Conservation (phyloP, 2,329 filamentous ascomycete genomes). For the Madurella fahalii region DNA sequence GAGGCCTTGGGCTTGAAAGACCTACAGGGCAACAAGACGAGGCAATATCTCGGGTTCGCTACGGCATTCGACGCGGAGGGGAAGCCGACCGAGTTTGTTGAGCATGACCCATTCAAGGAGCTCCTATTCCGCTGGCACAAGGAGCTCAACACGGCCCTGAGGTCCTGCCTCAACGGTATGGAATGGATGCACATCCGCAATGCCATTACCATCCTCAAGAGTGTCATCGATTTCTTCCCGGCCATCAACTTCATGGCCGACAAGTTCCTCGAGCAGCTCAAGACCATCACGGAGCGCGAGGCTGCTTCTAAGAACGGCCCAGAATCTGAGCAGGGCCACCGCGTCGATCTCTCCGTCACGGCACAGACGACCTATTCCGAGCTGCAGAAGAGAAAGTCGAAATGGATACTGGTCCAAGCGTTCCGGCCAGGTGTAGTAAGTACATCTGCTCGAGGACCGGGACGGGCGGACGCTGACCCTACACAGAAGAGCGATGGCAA, state of each 20-base stretch:
- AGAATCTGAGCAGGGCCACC: slow-evolving; percentile 48
- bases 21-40: slow-evolving; percentile 38
- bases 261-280: slow-evolving; percentile 59
- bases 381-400: slow-evolving; percentile 60
- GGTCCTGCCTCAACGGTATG: slow-evolving; percentile 71
- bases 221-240: slow-evolving; percentile 77
- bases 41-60: slow-evolving; percentile 71
- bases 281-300: slow-evolving; percentile 62
- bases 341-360: slow-evolving; percentile 71
- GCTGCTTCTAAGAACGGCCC: slow-evolving; percentile 44
- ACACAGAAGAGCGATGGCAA: slow-evolving; percentile 39
- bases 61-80: slow-evolving; percentile 66
- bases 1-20: slow-evolving; percentile 62
- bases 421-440: slow-evolving; percentile 64
- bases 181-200: slow-evolving; percentile 99
- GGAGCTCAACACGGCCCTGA: slow-evolving; percentile 72
- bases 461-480: slow-evolving; percentile 30
- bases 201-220: slow-evolving; percentile 83
- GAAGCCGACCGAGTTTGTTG: slow-evolving; percentile 66
- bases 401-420: slow-evolving; percentile 71
- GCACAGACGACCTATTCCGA: slow-evolving; percentile 68
- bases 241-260: slow-evolving; percentile 83
- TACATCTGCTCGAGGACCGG: slow-evolving; percentile 10
- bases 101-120: slow-evolving; percentile 82
- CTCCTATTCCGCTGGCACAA: slow-evolving; percentile 89